phyloP scores from a whole-genome alignment of 345 rosid genomes.

The Acer campestre region DNA sequence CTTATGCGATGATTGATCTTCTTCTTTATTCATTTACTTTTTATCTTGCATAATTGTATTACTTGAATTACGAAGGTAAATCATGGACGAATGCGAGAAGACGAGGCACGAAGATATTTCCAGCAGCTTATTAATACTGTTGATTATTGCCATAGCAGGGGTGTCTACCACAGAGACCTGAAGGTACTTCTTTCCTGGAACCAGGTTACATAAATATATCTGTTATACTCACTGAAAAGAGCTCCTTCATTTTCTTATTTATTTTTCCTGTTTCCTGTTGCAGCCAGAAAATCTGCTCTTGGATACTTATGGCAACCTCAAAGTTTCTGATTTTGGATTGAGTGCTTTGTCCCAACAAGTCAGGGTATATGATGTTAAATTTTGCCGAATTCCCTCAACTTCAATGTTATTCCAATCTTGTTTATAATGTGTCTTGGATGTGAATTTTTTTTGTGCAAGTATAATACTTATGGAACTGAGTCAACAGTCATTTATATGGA shows the following conservation, averaged over 20 bases:
- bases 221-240: not conserved
- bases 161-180: conserved; percentile 95
- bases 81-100: conserved; percentile 90
- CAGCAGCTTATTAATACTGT: conserved; percentile 96
- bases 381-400: not conserved
- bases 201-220: not conserved
- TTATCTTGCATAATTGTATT: not conserved
- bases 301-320: conserved; percentile 86
- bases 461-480: not conserved
- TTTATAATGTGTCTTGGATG: not conserved
- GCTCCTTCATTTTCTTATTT: conserved; percentile 10
- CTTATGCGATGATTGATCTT: not conserved
- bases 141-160: conserved; percentile 98
- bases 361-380: conserved; percentile 55
- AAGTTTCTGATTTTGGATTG: conserved; percentile 96
- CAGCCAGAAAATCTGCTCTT: conserved; percentile 93
- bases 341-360: conserved; percentile 97
- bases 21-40: conserved; percentile 2
- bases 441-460: not conserved
- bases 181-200: conserved; percentile 54
- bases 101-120: conserved; percentile 85
- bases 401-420: not conserved
- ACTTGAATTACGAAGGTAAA: conserved; percentile 61
- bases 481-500: not conserved
- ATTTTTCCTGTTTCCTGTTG: conserved; percentile 23